Percentiles rank a stretch among this genome's conserved stretches.
phyloP scores from a whole-genome alignment of 495 filamentous ascomycete species.

The Penicillium parvum region DNA sequence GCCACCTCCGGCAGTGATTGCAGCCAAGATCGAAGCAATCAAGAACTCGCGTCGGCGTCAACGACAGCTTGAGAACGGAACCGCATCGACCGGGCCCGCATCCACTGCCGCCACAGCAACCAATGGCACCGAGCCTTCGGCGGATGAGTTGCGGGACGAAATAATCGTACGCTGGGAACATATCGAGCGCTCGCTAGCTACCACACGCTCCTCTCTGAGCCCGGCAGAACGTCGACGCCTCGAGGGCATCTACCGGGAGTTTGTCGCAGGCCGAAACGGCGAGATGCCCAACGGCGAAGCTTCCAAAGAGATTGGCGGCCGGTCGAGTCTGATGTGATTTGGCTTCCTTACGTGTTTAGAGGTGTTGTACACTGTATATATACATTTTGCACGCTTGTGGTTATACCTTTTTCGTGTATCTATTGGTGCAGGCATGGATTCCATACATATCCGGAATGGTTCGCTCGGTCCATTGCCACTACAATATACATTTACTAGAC shows the following conservation, averaged over 20 bases:
- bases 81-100: slow-evolving; percentile 13
- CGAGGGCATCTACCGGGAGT: slow-evolving; percentile 81
- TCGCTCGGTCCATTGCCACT: too few relatives aligned
- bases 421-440: not conserved
- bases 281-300: slow-evolving; percentile 93
- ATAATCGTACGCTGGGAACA: slow-evolving; percentile 87
- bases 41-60: slow-evolving; percentile 62
- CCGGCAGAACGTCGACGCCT: slow-evolving; percentile 67
- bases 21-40: slow-evolving; percentile 68
- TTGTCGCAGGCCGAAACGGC: slow-evolving; percentile 83
- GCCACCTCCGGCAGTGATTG: slow-evolving; percentile 64
- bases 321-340: slow-evolving; percentile 84
- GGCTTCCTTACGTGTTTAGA: not conserved
- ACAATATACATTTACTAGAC: too few relatives aligned
- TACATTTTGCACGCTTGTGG: slow-evolving; percentile 5
- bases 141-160: slow-evolving; percentile 51
- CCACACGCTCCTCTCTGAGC: slow-evolving; percentile 81
- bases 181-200: slow-evolving; percentile 67
- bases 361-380: slow-evolving; percentile 20
- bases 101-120: slow-evolving; percentile 15
- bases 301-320: slow-evolving; percentile 82
- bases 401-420: slow-evolving; percentile 2
- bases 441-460: too few relatives aligned
- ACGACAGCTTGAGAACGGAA: slow-evolving; percentile 47
- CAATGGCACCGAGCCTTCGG: slow-evolving; percentile 24